phyloP scores from a whole-genome alignment of 73 alveolate genomes.

The Paramecium tetraurelia region DNA sequence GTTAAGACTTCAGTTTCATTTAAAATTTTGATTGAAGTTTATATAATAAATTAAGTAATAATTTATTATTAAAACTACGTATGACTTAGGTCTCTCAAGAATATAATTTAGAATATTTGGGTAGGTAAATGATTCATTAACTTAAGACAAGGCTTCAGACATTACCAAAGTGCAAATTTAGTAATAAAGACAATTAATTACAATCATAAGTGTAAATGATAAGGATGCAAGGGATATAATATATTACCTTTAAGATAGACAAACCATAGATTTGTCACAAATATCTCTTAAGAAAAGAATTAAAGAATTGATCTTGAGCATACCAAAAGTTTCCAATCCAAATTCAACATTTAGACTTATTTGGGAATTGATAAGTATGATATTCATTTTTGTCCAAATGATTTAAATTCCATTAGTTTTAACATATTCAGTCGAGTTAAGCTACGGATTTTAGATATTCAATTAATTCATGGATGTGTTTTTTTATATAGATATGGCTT shows the following conservation, averaged over 20 bases:
- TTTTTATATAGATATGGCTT: slow-evolving; percentile 64
- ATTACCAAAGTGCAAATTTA: background rate
- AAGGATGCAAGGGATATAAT: slow-evolving; percentile 5
- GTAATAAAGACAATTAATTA: background rate
- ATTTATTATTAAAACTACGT: background rate
- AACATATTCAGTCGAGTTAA: background rate
- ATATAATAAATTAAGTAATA: background rate
- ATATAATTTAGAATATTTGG: background rate
- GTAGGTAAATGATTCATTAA: background rate
- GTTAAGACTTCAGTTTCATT: background rate
- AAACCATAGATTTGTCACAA: background rate
- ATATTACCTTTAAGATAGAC: background rate
- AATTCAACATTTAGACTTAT: slow-evolving; percentile 66
- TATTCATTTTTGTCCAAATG: slow-evolving; percentile 51
- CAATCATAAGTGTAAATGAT: background rate
- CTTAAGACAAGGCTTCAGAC: slow-evolving; percentile 5
- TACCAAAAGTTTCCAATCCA: slow-evolving; percentile 50
- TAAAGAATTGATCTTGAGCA: background rate
- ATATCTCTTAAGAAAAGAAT: background rate
- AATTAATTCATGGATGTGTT: slow-evolving; percentile 60
- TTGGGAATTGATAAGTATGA: slow-evolving; percentile 70
- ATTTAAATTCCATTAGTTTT: slow-evolving; percentile 30
- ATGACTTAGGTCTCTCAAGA: background rate
- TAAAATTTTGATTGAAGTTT: background rate
- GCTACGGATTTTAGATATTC: background rate